phyloP scores from a whole-genome alignment of 371 early-diverging fungal genomes.

The Mortierella sp. region DNA sequence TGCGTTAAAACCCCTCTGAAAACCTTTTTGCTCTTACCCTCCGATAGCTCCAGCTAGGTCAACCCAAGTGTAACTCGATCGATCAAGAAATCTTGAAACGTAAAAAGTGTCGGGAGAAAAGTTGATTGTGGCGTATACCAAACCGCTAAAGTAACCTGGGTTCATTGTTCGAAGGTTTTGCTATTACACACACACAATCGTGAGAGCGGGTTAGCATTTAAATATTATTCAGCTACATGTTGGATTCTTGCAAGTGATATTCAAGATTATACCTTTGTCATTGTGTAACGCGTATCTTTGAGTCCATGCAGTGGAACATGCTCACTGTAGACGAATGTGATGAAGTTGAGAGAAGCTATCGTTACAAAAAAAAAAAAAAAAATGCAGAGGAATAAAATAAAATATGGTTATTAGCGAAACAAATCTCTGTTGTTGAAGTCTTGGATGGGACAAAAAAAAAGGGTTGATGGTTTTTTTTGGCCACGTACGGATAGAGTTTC shows the following conservation, averaged over 20 bases:
- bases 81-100: conserved; percentile 32
- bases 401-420: no score
- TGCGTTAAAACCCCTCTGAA: background rate
- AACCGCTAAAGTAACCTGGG: background rate
- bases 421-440: no score
- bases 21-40: conserved; percentile 27
- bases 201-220: no score
- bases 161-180: conserved; percentile 31
- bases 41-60: conserved; percentile 46
- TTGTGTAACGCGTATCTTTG: conserved; percentile 14
- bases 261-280: conserved; percentile 27
- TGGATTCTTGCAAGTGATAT: no score
- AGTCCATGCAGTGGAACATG: background rate
- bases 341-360: conserved; percentile 43
- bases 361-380: background rate
- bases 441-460: no score
- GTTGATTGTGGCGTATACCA: conserved; percentile 15
- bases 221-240: no score
- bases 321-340: conserved; percentile 46
- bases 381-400: no score
- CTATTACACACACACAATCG: background rate
- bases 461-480: background rate
- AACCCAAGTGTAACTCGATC: conserved; percentile 42
- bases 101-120: conserved; percentile 44
- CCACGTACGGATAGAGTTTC: conserved; percentile 29